Percentiles rank a stretch among this genome's conserved stretches.
These are phyloP conservation scores for Fusarium robinianum DNA, from an alignment of 2,329 filamentous ascomycete species.

Conservation along the genomic window DNA sequence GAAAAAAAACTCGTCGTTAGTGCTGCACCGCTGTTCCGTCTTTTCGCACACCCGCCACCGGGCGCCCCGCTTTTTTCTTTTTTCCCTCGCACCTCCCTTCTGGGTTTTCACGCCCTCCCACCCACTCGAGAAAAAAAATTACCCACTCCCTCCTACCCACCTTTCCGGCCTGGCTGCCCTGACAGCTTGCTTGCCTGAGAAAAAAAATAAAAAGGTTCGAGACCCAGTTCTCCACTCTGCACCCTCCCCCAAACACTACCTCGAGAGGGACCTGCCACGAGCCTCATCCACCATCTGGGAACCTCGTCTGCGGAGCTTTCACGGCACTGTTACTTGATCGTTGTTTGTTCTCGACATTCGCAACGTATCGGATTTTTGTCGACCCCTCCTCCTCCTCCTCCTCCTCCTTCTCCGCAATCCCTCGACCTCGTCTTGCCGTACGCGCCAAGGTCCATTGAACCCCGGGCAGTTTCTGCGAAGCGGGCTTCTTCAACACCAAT, in stretches of 20 bases:
- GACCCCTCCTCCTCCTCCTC: slow-evolving; percentile 19
- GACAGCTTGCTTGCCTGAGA: slow-evolving; percentile 34
- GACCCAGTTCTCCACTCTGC: slow-evolving; percentile 53
- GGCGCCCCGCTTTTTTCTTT: slow-evolving; percentile 30
- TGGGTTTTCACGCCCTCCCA: slow-evolving; percentile 31
- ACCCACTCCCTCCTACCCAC: slow-evolving; percentile 36
- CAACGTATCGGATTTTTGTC: slow-evolving; percentile 17
- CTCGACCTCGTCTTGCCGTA: slow-evolving; percentile 35
- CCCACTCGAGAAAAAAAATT: slow-evolving; percentile 18
- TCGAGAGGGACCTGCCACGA: slow-evolving; percentile 47
- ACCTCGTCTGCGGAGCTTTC: slow-evolving; percentile 39
- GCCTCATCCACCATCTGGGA: slow-evolving; percentile 47
- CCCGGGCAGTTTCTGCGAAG: slow-evolving; percentile 30
- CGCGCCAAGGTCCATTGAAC: slow-evolving; percentile 30
- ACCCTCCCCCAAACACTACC: slow-evolving; percentile 52
- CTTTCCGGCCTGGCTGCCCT: slow-evolving; percentile 38
- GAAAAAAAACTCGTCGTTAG: slow-evolving; percentile 21
- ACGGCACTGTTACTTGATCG: slow-evolving; percentile 34
- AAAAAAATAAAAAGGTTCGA: slow-evolving; percentile 50
- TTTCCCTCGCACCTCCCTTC: slow-evolving; percentile 30
- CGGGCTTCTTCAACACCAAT: slow-evolving; percentile 34
- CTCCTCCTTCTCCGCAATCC: slow-evolving; percentile 28
- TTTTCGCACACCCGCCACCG: slow-evolving; percentile 30
- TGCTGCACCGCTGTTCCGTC: slow-evolving; percentile 25
- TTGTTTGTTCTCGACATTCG: slow-evolving; percentile 31